These are phyloP conservation scores for Pulveroboletus sp. DNA, from an alignment of 768 basidiomycete species.

Conservation along the genomic window DNA sequence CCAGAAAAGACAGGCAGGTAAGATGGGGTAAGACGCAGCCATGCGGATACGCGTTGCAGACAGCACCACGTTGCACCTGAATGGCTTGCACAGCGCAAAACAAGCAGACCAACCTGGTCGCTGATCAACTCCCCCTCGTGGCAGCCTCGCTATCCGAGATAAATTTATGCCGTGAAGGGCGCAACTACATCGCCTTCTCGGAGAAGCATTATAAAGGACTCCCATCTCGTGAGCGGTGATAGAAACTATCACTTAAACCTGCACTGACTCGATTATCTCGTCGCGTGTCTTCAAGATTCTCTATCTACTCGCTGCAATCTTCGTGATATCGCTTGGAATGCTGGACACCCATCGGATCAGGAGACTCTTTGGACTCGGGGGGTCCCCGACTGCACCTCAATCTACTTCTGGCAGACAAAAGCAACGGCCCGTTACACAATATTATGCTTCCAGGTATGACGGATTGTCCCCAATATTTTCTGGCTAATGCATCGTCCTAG, in stretches of 20 bases:
- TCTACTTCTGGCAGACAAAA: constrained; percentile 17
- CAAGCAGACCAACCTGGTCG: constrained; percentile 9
- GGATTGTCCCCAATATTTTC: background rate
- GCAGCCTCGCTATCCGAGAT: constrained; percentile 8
- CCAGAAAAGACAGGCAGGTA: constrained; percentile 26
- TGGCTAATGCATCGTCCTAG: constrained; percentile 4
- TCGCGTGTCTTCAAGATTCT: constrained; percentile 23
- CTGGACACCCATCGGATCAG: constrained; percentile 31
- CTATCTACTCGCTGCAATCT: constrained; percentile 17
- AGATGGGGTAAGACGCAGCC: constrained; percentile 18
- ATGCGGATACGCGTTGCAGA: constrained; percentile 1
- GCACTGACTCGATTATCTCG: constrained; percentile 12
- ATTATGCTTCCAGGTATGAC: constrained; percentile 18
- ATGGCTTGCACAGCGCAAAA: constrained; percentile 10
- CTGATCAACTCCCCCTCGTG: constrained; percentile 18
- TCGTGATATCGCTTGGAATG: constrained; percentile 26
- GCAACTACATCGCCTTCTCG: constrained; percentile 25
- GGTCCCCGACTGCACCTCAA: constrained; percentile 24
- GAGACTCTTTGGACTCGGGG: constrained; percentile 29
- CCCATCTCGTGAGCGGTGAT: constrained; percentile 10
- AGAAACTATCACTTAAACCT: constrained; percentile 11
- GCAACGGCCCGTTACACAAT: constrained; percentile 23
- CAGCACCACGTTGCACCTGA: constrained; percentile 19
- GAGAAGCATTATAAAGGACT: constrained; percentile 24
- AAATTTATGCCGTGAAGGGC: constrained; percentile 12